Evolutionary conservation across 345 rosid genomes (phyloP), one percentile per base, ranked within the genome.

Genomic region (Salix udensis): DNA sequence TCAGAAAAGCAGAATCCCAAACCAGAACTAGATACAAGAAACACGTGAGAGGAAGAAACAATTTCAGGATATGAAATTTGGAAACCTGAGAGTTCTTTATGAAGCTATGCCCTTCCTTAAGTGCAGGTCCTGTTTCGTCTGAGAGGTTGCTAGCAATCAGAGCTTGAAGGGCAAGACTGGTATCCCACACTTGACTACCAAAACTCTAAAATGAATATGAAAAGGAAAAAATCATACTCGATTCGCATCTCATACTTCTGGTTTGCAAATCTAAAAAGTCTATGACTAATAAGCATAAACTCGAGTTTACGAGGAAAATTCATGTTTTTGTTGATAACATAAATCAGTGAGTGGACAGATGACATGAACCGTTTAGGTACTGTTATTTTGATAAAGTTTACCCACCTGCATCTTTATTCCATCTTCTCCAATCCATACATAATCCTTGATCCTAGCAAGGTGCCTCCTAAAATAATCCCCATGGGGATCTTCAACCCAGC

Each of bases 401-500:
- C 10, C 5, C 15, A 73, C 76, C 55, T 73, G 76, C 31, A 73
- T 60, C 26, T 73, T 70, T 61, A 77, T 62, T 71, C 80, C 80
- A 70, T 77, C 80, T 48, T 77, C 80, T 1, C 39, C 80, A 3
- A 77, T 3, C 80, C 80, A 77, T 0, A 77, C 2, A 19, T 61
- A 77, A 70, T 77, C 80, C 0, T 28, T 7, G 19, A 77, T 28
- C 64, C 80, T 31, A 14, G 80, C 80, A 48, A 77, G 80, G 26
- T 77, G 80, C 62, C 48, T 69, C 77, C 80, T 68, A 42, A 80
- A 77, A 67, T 71, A 52, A 19, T 72, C 53, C 28, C 84, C 60
- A 37, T 74, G 62, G 6, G 86, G 84, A 77, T 83, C 82, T 74
- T 83, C 86, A 68, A 15, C 46, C 86, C 86, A 83, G 23, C 84